A percentile compares a stretch with the other conserved stretches of the same genome.
Evolutionary conservation across 495 filamentous ascomycete genomes (phyloP).

Genomic region (Parachaetomium inaequale): DNA sequence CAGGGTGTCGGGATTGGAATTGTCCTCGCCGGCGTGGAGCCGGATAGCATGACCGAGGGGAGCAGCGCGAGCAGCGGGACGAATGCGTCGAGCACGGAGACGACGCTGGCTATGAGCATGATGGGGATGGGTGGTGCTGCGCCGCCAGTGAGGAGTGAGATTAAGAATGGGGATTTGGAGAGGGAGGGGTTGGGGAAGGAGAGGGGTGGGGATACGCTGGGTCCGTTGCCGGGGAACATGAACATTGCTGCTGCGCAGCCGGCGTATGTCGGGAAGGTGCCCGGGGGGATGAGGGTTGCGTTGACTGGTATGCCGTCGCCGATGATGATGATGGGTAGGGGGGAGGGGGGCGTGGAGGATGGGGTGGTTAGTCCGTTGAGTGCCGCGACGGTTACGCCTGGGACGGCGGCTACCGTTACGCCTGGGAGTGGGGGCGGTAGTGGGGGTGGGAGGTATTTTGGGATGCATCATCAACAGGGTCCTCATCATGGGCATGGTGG

Average conservation of each 20-base stretch:
- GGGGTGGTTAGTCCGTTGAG: constrained; percentile 28
- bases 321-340: not conserved
- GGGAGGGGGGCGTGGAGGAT: constrained; percentile 20
- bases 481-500: not conserved
- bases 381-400: constrained; percentile 16
- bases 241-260: too few relatives aligned
- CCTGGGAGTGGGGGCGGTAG: constrained; percentile 5
- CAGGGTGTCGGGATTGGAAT: not conserved
- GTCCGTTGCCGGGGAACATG: not conserved
- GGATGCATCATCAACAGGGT: not conserved
- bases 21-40: not conserved
- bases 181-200: not conserved
- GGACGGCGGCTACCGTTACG: too few relatives aligned
- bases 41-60: constrained; percentile 21
- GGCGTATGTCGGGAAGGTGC: not conserved
- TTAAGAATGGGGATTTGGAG: not conserved
- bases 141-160: not conserved
- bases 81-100: constrained; percentile 24
- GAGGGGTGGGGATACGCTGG: constrained; percentile 3
- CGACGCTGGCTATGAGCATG: constrained; percentile 6
- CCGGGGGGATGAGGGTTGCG: not conserved
- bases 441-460: not conserved
- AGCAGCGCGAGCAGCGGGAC: constrained; percentile 33
- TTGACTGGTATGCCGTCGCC: not conserved
- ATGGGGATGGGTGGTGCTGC: not conserved